Conservation (phyloP, 805 yeast genomes). For the Jamesozyma lodderae region DNA sequence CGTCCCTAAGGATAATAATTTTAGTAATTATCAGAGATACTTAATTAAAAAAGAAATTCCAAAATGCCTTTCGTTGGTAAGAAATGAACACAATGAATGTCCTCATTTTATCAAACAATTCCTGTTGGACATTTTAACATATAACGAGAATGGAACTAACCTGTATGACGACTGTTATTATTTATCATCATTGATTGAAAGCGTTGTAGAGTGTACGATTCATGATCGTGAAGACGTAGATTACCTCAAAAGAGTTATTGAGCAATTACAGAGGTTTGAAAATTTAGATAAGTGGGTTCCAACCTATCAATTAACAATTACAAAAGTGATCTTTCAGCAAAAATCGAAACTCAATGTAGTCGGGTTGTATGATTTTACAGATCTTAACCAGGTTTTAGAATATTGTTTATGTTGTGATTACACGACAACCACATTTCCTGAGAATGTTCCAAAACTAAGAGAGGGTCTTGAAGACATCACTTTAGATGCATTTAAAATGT, state of each 20-base stretch:
- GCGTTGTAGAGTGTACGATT: constrained; percentile 39
- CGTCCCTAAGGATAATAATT: constrained; percentile 76
- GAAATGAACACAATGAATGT: constrained; percentile 55
- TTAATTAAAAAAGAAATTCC: constrained; percentile 67
- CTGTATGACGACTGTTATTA: constrained; percentile 66
- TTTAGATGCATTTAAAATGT: constrained; percentile 57
- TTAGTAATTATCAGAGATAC: constrained; percentile 58
- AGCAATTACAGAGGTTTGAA: constrained; percentile 64
- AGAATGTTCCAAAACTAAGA: constrained; percentile 10
- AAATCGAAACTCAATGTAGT: constrained; percentile 50
- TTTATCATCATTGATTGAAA: constrained; percentile 45
- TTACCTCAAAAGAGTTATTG: constrained; percentile 41
- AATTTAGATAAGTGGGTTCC: constrained; percentile 85
- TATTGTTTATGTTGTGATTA: constrained; percentile 35
- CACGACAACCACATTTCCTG: constrained; percentile 27
- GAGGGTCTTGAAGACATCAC: constrained; percentile 42
- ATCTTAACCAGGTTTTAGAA: constrained; percentile 44
- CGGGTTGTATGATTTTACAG: constrained; percentile 43
- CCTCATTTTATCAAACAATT: constrained; percentile 52
- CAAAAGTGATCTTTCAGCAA: constrained; percentile 47
- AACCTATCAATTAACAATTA: constrained; percentile 42
- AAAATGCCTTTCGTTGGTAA: constrained; percentile 46
- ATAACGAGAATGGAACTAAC: constrained; percentile 79
- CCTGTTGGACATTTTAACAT: constrained; percentile 61
- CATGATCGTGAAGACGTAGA: constrained; percentile 29